These are phyloP conservation scores for Neurospora tetrasperma DNA, from an alignment of 495 filamentous ascomycete species.

Conservation along the genomic window DNA sequence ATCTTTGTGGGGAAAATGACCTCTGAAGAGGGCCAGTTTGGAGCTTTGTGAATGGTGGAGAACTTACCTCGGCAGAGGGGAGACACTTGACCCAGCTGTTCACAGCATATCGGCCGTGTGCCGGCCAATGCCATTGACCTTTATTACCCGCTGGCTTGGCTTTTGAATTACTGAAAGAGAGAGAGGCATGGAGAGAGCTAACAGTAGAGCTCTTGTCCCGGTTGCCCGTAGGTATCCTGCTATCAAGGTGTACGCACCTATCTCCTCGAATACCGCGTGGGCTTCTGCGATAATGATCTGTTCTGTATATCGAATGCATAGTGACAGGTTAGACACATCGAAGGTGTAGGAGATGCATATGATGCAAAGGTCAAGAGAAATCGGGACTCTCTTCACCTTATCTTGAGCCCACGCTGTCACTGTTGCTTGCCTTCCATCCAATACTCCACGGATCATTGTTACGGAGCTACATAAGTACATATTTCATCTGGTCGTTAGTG, in stretches of 20 bases:
- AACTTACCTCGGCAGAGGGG: neutral
- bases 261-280: neutral
- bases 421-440: neutral
- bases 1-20: neutral
- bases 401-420: neutral
- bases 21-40: neutral
- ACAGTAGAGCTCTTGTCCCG: neutral
- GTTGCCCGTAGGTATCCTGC: neutral
- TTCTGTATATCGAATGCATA: neutral
- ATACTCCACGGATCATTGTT: neutral
- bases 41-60: constrained; percentile 1
- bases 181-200: neutral
- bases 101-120: neutral
- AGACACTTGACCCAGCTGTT: neutral
- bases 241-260: neutral
- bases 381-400: neutral
- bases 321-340: neutral
- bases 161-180: neutral
- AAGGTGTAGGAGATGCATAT: neutral
- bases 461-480: neutral
- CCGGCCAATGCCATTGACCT: neutral
- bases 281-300: neutral
- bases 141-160: neutral
- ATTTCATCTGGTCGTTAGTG: neutral
- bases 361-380: neutral